Evolutionary conservation across 441 rosid genomes (phyloP).

Genomic region (Syzygium malaccense): DNA sequence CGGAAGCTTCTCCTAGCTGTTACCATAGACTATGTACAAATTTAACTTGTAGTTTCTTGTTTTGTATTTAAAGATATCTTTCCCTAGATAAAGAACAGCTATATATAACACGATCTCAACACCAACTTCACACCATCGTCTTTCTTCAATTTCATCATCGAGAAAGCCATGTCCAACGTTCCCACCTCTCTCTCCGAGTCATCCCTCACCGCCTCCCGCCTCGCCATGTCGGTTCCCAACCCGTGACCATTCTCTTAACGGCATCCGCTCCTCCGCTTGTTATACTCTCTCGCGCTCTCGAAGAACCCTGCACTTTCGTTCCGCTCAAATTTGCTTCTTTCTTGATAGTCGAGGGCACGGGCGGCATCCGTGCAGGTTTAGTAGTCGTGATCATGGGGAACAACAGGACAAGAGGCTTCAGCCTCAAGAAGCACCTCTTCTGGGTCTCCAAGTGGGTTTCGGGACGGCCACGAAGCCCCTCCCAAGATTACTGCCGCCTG

Average conservation of each 20-base stretch:
- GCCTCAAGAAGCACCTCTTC: slow-evolving; percentile 39
- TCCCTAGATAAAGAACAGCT: too few relatives aligned
- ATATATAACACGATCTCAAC: background rate
- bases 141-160: background rate
- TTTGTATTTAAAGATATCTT: too few relatives aligned
- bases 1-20: background rate
- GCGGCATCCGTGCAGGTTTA: background rate
- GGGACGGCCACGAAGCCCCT: slow-evolving; percentile 15
- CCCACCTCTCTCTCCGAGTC: background rate
- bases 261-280: background rate
- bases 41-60: too few relatives aligned
- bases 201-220: background rate
- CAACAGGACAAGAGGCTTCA: slow-evolving; percentile 52
- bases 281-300: background rate
- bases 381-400: background rate
- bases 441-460: slow-evolving; percentile 49
- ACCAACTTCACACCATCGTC: background rate
- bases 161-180: background rate
- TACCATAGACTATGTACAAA: background rate
- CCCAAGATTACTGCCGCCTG: slow-evolving; percentile 21
- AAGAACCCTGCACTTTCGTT: background rate
- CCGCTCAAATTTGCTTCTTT: background rate
- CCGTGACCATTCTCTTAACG: background rate
- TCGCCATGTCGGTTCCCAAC: background rate
- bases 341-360: background rate